phyloP scores from a whole-genome alignment of 2,329 filamentous ascomycete species.

The Sordariomycetes sp. region DNA sequence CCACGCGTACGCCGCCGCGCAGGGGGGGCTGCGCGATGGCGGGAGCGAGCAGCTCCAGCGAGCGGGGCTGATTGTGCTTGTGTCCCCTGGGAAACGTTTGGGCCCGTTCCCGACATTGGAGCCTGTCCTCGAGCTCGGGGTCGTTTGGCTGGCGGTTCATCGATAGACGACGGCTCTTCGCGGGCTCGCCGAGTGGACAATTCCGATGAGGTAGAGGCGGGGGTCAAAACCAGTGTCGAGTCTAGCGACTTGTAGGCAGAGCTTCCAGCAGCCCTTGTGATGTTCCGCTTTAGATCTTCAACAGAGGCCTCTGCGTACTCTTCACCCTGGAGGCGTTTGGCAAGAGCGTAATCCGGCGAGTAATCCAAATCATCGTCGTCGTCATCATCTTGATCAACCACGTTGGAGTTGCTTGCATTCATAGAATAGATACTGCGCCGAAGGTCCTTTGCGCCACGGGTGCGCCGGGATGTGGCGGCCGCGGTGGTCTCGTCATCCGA shows the following conservation, averaged over 20 bases:
- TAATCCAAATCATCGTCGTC: conserved; percentile 14
- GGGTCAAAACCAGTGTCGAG: conserved; percentile 9
- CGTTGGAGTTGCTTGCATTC: conserved; percentile 13
- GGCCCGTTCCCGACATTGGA: not conserved
- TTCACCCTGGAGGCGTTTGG: conserved; percentile 20
- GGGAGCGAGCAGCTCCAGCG: not conserved
- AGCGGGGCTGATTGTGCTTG: not conserved
- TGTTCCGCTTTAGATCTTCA: not conserved
- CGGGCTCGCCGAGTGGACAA: not conserved
- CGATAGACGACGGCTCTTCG: not conserved
- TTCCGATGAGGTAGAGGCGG: not conserved
- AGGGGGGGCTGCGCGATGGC: not conserved
- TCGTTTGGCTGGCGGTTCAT: not conserved
- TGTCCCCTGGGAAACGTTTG: not conserved
- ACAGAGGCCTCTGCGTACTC: conserved; percentile 12
- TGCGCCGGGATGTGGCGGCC: not conserved
- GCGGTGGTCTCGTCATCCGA: not conserved
- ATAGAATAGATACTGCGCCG: conserved; percentile 31
- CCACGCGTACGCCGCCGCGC: not conserved
- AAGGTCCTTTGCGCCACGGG: not conserved
- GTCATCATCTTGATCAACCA: conserved; percentile 12
- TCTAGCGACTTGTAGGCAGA: conserved; percentile 9
- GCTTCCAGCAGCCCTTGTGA: conserved; percentile 5
- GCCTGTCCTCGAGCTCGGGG: not conserved
- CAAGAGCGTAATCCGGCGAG: conserved; percentile 15